phyloP scores from a whole-genome alignment of 2,329 filamentous ascomycete species.

The Amauroascus niger region DNA sequence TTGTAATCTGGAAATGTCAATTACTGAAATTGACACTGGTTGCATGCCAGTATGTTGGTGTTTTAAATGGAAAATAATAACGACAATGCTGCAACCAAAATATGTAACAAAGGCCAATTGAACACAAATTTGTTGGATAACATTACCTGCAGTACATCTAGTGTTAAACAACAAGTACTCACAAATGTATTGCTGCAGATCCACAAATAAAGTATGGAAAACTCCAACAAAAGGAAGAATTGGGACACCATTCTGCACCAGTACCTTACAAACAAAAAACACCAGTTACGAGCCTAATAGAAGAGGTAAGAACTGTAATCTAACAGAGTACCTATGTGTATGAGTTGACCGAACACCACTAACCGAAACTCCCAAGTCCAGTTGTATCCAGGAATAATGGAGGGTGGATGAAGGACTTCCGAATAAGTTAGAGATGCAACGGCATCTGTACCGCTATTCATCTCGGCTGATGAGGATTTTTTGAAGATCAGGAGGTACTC shows the following conservation, averaged over 20 bases:
- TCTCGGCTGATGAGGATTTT: neutral
- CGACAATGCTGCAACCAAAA: too few relatives aligned
- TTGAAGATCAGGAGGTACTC: conserved; percentile 17
- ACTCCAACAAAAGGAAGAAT: neutral
- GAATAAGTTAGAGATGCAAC: neutral
- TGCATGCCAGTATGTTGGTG: too few relatives aligned
- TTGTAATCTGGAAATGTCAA: too few relatives aligned
- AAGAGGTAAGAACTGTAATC: neutral
- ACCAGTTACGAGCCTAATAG: neutral
- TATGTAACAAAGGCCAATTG: too few relatives aligned
- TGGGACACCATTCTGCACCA: neutral
- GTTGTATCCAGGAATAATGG: neutral
- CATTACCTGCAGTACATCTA: neutral
- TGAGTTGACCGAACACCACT: neutral
- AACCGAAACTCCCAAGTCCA: neutral
- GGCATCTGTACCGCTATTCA: neutral
- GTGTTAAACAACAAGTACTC: neutral
- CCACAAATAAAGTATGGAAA: neutral
- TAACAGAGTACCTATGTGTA: neutral
- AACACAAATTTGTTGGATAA: too few relatives aligned
- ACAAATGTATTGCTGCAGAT: neutral
- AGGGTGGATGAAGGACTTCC: neutral
- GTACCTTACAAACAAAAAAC: neutral
- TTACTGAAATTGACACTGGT: too few relatives aligned
- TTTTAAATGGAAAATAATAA: too few relatives aligned